A percentile compares a stretch with the other conserved stretches of the same genome.
These are phyloP conservation scores for Chaetomium strumarium DNA, from an alignment of 2,329 filamentous ascomycete genomes.

Conservation along the genomic window DNA sequence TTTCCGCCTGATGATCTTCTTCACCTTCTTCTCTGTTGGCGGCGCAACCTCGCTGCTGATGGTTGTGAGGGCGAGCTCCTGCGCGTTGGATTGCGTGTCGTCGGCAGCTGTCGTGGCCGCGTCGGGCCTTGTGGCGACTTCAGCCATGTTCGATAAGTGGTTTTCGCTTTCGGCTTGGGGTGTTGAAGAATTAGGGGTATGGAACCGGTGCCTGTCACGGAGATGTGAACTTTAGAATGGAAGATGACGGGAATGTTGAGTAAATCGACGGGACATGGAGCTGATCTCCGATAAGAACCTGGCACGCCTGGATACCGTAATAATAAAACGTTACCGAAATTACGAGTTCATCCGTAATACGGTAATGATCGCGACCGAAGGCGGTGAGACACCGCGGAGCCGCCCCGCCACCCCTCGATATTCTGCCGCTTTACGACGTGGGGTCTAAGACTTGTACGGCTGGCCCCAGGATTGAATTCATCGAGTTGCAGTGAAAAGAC, in stretches of 20 bases:
- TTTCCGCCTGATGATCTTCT: slow-evolving; percentile 90
- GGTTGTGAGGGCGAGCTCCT: slow-evolving; percentile 33
- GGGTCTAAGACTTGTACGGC: slow-evolving; percentile 10
- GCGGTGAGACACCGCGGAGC: slow-evolving; percentile 16
- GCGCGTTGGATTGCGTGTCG: slow-evolving; percentile 21
- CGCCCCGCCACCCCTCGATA: slow-evolving; percentile 22
- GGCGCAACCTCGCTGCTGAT: slow-evolving; percentile 41
- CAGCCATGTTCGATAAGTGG: slow-evolving; percentile 20
- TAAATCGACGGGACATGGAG: no score
- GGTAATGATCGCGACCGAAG: background rate
- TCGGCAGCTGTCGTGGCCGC: slow-evolving; percentile 7
- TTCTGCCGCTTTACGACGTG: slow-evolving; percentile 26
- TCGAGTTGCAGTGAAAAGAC: slow-evolving; percentile 3
- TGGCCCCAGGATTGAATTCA: slow-evolving; percentile 1
- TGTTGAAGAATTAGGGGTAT: background rate
- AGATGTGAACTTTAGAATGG: no score
- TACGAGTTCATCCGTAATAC: no score
- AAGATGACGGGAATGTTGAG: no score
- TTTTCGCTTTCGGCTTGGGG: background rate
- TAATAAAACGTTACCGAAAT: no score
- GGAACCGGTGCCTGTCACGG: no score
- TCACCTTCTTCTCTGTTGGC: slow-evolving; percentile 59
- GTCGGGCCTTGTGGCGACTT: slow-evolving; percentile 20
- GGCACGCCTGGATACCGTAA: no score
- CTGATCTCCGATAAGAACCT: background rate